phyloP scores from a whole-genome alignment of 345 rosid species.

The Salix purpurea region DNA sequence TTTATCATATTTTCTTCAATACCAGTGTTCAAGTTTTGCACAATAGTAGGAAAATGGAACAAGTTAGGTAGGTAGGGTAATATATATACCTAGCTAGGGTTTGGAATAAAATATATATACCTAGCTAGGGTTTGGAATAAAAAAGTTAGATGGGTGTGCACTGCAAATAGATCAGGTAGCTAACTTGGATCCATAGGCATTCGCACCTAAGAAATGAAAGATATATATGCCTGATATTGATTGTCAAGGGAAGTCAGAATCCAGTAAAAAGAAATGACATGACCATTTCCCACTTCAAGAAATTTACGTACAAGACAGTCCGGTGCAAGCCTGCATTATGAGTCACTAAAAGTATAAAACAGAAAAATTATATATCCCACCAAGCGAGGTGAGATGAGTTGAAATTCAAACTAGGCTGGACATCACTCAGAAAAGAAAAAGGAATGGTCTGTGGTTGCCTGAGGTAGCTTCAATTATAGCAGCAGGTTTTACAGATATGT shows the following conservation, averaged over 20 bases:
- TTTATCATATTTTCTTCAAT: too few relatives aligned
- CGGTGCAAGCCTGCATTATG: background rate
- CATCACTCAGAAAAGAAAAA: background rate
- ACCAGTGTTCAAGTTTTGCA: too few relatives aligned
- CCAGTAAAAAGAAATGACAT: background rate
- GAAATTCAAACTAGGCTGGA: constrained; percentile 4
- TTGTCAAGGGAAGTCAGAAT: background rate
- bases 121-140: background rate
- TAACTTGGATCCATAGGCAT: background rate
- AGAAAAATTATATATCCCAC: too few relatives aligned
- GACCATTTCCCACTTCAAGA: background rate
- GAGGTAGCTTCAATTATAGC: background rate
- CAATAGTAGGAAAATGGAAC: too few relatives aligned
- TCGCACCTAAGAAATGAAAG: background rate
- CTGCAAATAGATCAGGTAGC: background rate
- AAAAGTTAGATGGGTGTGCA: constrained; percentile 4
- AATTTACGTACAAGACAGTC: background rate
- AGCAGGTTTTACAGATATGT: background rate
- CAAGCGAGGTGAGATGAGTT: background rate
- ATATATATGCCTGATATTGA: background rate
- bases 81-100: background rate
- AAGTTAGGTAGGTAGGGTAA: too few relatives aligned
- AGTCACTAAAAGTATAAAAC: background rate
- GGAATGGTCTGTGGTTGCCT: background rate
- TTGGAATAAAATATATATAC: background rate